Percentiles rank a stretch among this genome's conserved stretches.
These are phyloP conservation scores for Aurantiochytrium sp. DNA, from an alignment of 108 stramenopile species.

Conservation along the genomic window DNA sequence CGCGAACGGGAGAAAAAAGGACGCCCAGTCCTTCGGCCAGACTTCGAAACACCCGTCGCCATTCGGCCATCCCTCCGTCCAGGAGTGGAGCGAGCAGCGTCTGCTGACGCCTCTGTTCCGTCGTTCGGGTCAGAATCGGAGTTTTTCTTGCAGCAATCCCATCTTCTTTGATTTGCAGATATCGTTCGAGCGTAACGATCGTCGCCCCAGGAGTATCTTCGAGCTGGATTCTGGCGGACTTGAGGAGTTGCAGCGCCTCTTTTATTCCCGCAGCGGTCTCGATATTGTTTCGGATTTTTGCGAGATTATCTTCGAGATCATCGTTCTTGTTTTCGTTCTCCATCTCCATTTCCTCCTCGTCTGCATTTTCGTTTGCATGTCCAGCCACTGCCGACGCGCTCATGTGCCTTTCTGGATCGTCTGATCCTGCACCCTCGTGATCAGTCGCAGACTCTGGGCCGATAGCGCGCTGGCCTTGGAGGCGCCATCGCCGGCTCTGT, in stretches of 20 bases:
- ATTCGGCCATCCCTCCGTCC: neutral
- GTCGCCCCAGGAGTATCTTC: neutral
- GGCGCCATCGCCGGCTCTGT: neutral
- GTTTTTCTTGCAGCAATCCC: neutral
- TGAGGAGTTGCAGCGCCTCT: neutral
- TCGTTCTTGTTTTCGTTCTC: too few relatives aligned
- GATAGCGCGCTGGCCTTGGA: neutral
- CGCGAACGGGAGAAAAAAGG: neutral
- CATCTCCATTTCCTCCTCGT: too few relatives aligned
- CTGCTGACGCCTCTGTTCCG: neutral
- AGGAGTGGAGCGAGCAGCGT: neutral
- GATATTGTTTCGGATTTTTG: too few relatives aligned
- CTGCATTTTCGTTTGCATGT: too few relatives aligned
- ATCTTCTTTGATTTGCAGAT: neutral
- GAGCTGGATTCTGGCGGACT: neutral
- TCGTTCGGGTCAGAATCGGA: neutral
- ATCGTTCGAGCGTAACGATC: neutral
- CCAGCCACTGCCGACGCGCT: too few relatives aligned
- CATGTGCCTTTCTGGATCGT: too few relatives aligned
- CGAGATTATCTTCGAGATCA: too few relatives aligned
- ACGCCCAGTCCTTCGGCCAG: neutral
- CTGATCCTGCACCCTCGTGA: too few relatives aligned
- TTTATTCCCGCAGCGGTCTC: neutral
- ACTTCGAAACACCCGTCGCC: neutral
- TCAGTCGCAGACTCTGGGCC: too few relatives aligned